Percentiles rank a stretch among this genome's conserved stretches.
phyloP scores from a whole-genome alignment of 371 early-diverging fungal genomes.

The Mucor saturninus region DNA sequence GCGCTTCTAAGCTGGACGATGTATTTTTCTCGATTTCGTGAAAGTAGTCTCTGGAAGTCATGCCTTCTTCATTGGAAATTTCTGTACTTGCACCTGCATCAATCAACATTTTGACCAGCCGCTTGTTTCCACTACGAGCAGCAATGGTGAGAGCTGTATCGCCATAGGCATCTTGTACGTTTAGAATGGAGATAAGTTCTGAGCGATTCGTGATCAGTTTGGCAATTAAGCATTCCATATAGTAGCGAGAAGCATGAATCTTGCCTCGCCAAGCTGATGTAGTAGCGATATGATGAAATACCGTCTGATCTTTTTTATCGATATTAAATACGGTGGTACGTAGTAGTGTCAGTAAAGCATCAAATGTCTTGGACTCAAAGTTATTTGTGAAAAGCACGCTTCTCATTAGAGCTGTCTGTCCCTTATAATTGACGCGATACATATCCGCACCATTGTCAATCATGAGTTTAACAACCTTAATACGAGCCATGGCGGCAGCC shows the following conservation, averaged over 20 bases:
- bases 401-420: conserved; percentile 91
- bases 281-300: conserved; percentile 92
- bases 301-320: conserved; percentile 84
- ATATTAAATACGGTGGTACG: conserved; percentile 76
- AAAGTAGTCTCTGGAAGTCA: conserved; percentile 56
- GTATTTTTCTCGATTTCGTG: conserved; percentile 37
- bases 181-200: conserved; percentile 74
- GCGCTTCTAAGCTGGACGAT: background rate
- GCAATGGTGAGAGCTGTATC: conserved; percentile 92
- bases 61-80: conserved; percentile 76
- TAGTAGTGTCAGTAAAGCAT: conserved; percentile 73
- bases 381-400: conserved; percentile 89
- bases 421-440: conserved; percentile 75
- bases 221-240: conserved; percentile 84
- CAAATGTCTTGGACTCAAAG: conserved; percentile 84
- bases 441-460: conserved; percentile 80
- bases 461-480: conserved; percentile 75
- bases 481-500: conserved; percentile 92
- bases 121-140: conserved; percentile 74
- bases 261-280: conserved; percentile 79
- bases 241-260: conserved; percentile 80
- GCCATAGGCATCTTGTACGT: conserved; percentile 85
- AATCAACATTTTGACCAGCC: conserved; percentile 72
- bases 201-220: conserved; percentile 58
- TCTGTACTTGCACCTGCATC: conserved; percentile 83